Evolutionary conservation across 495 filamentous ascomycete species (phyloP).

Genomic region (Aspergillus sclerotiicarbonarius): DNA sequence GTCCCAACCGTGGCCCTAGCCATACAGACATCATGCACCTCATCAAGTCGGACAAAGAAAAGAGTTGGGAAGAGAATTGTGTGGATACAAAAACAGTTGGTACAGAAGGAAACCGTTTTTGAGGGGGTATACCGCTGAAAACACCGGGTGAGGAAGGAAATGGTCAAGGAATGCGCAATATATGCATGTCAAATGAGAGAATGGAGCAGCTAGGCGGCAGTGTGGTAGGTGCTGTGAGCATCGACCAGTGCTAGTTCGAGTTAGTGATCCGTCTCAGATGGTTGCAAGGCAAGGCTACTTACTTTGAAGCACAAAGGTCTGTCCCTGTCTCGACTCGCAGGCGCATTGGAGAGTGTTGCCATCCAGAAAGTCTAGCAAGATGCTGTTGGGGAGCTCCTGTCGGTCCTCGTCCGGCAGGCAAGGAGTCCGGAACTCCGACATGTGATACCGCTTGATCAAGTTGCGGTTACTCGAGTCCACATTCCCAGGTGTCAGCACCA

Average conservation of each 20-base stretch:
- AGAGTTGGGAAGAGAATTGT: not conserved
- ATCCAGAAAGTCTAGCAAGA: constrained; percentile 78
- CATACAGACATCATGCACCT: too few species aligned
- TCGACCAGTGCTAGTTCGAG: constrained; percentile 17
- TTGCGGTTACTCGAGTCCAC: constrained; percentile 46
- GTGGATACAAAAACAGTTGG: constrained; percentile 13
- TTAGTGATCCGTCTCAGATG: constrained; percentile 12
- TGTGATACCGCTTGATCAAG: constrained; percentile 70
- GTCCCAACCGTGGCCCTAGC: too few species aligned
- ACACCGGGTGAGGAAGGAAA: constrained; percentile 17
- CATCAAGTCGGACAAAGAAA: too few species aligned
- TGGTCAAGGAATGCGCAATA: constrained; percentile 8
- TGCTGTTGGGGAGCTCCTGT: constrained; percentile 84
- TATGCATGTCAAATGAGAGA: constrained; percentile 2
- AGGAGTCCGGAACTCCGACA: constrained; percentile 75
- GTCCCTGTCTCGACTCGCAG: constrained; percentile 74
- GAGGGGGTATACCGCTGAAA: constrained; percentile 32
- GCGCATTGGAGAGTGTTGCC: constrained; percentile 84
- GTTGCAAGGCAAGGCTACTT: constrained; percentile 32
- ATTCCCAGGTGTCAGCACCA: constrained; percentile 65
- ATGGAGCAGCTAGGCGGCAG: constrained; percentile 7
- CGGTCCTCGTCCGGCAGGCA: constrained; percentile 82
- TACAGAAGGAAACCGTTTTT: constrained; percentile 24
- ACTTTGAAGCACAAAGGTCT: constrained; percentile 65
- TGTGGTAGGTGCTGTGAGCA: constrained; percentile 18